A percentile compares a stretch with the other conserved stretches of the same genome.
Evolutionary conservation across 352 stramenopile species (phyloP).

Genomic region (Globisporangium alternatum): DNA sequence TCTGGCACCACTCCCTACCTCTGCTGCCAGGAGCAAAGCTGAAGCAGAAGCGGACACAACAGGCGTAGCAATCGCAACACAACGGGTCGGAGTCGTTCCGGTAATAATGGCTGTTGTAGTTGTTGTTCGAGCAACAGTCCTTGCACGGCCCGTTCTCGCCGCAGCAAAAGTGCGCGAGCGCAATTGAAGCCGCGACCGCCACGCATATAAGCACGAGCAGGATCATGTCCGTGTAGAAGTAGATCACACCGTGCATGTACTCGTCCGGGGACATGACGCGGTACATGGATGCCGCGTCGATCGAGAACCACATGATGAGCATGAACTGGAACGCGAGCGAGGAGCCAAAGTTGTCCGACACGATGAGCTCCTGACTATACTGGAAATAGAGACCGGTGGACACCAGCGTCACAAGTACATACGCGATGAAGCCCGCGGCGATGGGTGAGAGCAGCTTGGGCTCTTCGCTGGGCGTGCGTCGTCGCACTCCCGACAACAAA

Average conservation of each 20-base stretch:
- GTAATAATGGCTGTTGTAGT: no score
- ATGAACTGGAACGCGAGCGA: conserved; percentile 44
- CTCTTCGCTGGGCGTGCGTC: conserved; percentile 1
- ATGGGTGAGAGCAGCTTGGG: conserved; percentile 30
- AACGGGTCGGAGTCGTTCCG: no score
- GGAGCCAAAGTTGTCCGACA: conserved; percentile 30
- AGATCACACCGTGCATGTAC: conserved; percentile 67
- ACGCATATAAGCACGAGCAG: no score
- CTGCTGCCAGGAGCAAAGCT: no score
- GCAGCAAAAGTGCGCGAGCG: no score
- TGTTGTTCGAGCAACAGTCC: no score
- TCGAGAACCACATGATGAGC: conserved; percentile 48
- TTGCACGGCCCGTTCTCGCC: no score
- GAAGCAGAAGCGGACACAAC: no score
- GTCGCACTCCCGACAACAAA: conserved; percentile 24
- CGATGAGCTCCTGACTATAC: conserved; percentile 29
- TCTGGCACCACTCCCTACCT: no score
- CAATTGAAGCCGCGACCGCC: no score
- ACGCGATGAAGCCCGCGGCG: conserved; percentile 26
- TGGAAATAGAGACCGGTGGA: conserved; percentile 26
- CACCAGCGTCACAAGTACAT: conserved; percentile 21
- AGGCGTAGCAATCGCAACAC: no score
- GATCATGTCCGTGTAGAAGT: conserved; percentile 66
- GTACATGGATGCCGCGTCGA: conserved; percentile 55
- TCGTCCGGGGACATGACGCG: conserved; percentile 56